Evolutionary conservation across 2,329 filamentous ascomycete species (phyloP), one percentile per base, ranked within the genome.

Genomic region (Aspergillus aculeatinus): DNA sequence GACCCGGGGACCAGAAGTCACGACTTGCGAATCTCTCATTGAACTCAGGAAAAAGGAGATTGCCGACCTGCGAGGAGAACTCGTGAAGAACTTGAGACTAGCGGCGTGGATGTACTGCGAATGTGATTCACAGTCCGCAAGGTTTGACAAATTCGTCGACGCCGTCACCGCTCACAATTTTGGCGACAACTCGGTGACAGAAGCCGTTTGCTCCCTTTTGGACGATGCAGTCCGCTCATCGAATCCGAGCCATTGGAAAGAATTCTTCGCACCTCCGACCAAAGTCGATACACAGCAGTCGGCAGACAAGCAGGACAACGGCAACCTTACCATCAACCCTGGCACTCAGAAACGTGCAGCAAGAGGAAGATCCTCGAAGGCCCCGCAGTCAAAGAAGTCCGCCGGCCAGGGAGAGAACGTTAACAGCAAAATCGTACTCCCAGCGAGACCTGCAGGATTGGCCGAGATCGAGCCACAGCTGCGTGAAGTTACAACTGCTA

Each of bases 11-110:
- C 70, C 72, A 29, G 70, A 68, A 33, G 61, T 63, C 3, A 59
- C 69, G 29, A 77, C 74, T 4, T 76, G 73, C 51, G 60, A 68
- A 21, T 66, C 70, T 27, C 69, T 80, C 4, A 63, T 73, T 7
- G 48, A 60, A 16, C 63, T 63, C 48, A 65, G 73, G 27, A 61
- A 64, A 47, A 50, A 62, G 27, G 67, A 74, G 50, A 58, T 73
- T 16, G 59, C 25, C 14, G 60, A 67, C n/a, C 50, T 74, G 29
- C 57, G 29, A 31, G 47, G 61, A 2, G 68, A 70, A 19, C 58
- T 75, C 19, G 44, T 42, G 4, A 55, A 57, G 10, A 71, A 69
- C 48, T 53, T 74, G 19, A 72, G 67, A 55, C 61, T 68, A 29
- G 71, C 71, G 1, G 61, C 70, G 10, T 77, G 72, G 70, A 58